A percentile compares a stretch with the other conserved stretches of the same genome.
phyloP scores from a whole-genome alignment of 768 basidiomycete genomes.

The Dictyophora rubrovolvata region DNA sequence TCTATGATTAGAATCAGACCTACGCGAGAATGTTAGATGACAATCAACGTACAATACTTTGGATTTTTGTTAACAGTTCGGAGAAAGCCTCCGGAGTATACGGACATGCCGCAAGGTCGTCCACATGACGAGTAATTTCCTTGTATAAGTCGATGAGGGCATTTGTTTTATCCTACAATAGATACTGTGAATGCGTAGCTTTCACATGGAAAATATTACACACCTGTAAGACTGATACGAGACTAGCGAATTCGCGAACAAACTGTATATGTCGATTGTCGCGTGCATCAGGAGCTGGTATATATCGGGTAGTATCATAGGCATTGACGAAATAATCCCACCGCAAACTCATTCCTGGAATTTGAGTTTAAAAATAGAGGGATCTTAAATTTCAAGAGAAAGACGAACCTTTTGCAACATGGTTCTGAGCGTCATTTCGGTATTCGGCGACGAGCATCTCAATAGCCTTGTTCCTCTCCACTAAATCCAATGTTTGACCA shows the following conservation, averaged over 20 bases:
- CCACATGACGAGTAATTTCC: slow-evolving; percentile 74
- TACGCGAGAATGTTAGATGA: not conserved
- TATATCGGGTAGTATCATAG: slow-evolving; percentile 74
- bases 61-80: slow-evolving; percentile 66
- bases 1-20: slow-evolving; percentile 32
- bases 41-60: slow-evolving; percentile 57
- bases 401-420: slow-evolving; percentile 75
- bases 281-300: slow-evolving; percentile 59
- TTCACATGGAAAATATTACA: not conserved
- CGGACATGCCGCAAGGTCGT: slow-evolving; percentile 78
- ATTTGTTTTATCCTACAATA: slow-evolving; percentile 79
- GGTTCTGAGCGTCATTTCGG: slow-evolving; percentile 83
- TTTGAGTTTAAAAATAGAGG: not conserved
- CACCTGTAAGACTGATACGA: slow-evolving; percentile 85
- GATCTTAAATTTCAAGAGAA: not conserved
- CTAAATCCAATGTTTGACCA: slow-evolving; percentile 86
- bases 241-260: slow-evolving; percentile 89
- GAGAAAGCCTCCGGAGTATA: slow-evolving; percentile 80
- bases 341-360: slow-evolving; percentile 79
- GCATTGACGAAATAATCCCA: slow-evolving; percentile 98
- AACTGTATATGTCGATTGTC: slow-evolving; percentile 90
- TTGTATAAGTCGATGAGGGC: slow-evolving; percentile 84
- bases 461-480: slow-evolving; percentile 84
- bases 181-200: slow-evolving; percentile 4
- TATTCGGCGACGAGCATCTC: slow-evolving; percentile 94